Evolutionary conservation across 768 basidiomycete genomes (phyloP), one percentile per base, ranked within the genome.

Genomic region (Suillus weaverae): DNA sequence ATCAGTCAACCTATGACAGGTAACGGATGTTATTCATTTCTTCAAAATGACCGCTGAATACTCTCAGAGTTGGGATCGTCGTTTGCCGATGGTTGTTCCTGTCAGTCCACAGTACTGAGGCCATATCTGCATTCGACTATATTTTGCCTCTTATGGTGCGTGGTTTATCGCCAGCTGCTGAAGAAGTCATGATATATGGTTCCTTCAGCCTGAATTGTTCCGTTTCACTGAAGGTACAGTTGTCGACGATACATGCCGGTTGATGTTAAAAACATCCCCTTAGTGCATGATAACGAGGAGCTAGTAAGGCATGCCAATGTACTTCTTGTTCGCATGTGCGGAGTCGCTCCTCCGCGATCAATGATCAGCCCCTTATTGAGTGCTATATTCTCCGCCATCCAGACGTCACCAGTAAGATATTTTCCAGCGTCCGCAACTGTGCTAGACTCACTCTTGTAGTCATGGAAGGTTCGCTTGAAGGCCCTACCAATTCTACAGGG

Each of bases 1-100:
- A 92, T 70, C 89, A 92, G 70, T 95, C 92, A 0, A 88, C 84
- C n/a, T 94, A 95, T 69, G 94, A 96, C 71, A 85, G 89, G 85
- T 88, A 72, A 44, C 81, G 73, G 18, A 59, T 55, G 64, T 32
- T 46, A 9, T 46, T 43, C 22, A 18, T 54, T 22, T 30, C 26
- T 56, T 36, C 39, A 14, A 14, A 36, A 33, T 33, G 7, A 43
- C 35, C 22, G 14, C 36, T 64, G 46, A 61, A 56, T 48, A 55
- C 43, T 41, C 20, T 36, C 71, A 89, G 89, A 70, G 85, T 88
- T 71, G 86, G 85, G 14, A 80, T 89, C 36, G 83, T 86, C 0
- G 81, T 91, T 41, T 91, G 90, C 80, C 89, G 87, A 70, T 94
- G 92, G 89, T 77, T 94, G 33, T 89, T 87, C 74, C 85, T 88